Evolutionary conservation across 768 basidiomycete species (phyloP).

Genomic region (Xerocomellus dryophilus): DNA sequence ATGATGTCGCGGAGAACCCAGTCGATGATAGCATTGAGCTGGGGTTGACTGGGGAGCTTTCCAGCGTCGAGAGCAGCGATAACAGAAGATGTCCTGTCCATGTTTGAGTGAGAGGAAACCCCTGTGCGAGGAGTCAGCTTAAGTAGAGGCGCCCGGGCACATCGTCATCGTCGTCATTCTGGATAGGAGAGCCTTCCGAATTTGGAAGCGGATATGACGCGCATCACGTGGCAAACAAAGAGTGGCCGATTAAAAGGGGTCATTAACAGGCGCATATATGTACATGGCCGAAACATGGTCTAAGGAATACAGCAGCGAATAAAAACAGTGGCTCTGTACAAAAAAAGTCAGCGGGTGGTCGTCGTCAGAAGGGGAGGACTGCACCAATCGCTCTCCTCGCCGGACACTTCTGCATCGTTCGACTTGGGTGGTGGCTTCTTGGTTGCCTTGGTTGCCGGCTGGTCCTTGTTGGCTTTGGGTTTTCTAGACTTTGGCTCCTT

Average conservation of each 20-base stretch:
- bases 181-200: conserved; percentile 16
- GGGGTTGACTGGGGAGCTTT: conserved; percentile 63
- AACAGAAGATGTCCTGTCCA: conserved; percentile 63
- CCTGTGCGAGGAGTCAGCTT: background rate
- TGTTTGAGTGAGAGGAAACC: conserved; percentile 22
- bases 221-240: conserved; percentile 15
- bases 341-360: background rate
- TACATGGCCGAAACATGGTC: background rate
- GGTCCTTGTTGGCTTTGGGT: conserved; percentile 35
- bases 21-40: conserved; percentile 52
- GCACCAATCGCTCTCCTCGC: conserved; percentile 23
- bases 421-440: conserved; percentile 21
- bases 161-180: conserved; percentile 14
- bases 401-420: conserved; percentile 23
- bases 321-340: conserved; percentile 2
- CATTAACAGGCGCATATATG: conserved; percentile 13
- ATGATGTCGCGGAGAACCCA: conserved; percentile 50
- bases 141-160: background rate
- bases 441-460: background rate
- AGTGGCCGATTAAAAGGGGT: background rate
- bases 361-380: background rate
- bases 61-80: conserved; percentile 68
- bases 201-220: conserved; percentile 6
- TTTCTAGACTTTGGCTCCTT: conserved; percentile 48
- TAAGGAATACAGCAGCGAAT: conserved; percentile 14